Conservation (phyloP, 108 stramenopile genomes). For the Halocafeteria seosinensis region DNA sequence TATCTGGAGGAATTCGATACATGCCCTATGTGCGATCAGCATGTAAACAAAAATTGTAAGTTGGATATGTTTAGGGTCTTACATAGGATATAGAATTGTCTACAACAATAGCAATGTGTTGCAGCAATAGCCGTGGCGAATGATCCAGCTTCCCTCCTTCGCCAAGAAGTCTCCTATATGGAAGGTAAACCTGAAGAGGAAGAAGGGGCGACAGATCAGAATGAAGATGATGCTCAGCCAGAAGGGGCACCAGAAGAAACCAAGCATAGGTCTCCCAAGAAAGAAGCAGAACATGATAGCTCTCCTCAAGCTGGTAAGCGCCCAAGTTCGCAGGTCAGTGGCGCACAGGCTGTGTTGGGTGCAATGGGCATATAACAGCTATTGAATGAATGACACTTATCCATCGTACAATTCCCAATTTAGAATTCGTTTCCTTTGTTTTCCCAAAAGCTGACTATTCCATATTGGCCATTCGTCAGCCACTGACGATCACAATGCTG, state of each 20-base stretch:
- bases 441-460: no score
- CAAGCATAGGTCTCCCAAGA: background rate
- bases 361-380: background rate
- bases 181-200: background rate
- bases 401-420: no score
- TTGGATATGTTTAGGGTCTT: no score
- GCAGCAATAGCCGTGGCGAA: no score
- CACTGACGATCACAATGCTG: no score
- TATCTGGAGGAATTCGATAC: constrained; percentile 10
- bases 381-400: no score
- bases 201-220: background rate
- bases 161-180: background rate
- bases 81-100: no score
- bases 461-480: no score
- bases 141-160: no score
- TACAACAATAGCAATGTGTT: no score
- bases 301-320: background rate
- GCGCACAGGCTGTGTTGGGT: background rate
- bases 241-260: background rate
- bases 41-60: no score
- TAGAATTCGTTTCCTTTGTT: no score
- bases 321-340: background rate
- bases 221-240: background rate
- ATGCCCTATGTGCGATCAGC: constrained; percentile 5
- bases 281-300: background rate